phyloP scores from a whole-genome alignment of 768 basidiomycete species.

The Hygrophorus pudorinus region DNA sequence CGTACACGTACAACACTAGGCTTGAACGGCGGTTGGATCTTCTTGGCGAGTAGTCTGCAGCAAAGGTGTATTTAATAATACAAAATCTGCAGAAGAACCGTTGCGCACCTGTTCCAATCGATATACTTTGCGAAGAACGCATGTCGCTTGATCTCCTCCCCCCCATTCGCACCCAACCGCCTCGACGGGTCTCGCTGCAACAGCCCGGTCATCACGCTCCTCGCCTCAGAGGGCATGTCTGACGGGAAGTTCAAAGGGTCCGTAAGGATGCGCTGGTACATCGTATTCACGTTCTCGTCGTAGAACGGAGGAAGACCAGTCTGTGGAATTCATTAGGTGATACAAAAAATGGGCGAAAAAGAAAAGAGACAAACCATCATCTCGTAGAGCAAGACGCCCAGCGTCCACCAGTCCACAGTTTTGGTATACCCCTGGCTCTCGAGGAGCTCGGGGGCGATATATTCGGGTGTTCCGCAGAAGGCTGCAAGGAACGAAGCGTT shows the following conservation, averaged over 20 bases:
- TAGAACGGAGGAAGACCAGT: constrained; percentile 98
- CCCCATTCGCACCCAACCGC: constrained; percentile 86
- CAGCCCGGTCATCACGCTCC: constrained; percentile 80
- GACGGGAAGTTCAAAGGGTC: constrained; percentile 90
- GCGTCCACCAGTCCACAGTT: constrained; percentile 99
- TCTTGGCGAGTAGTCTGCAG: constrained; percentile 71
- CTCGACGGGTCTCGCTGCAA: constrained; percentile 81
- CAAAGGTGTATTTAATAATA: neutral
- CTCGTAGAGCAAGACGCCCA: constrained; percentile 93
- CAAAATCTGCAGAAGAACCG: constrained; percentile 10
- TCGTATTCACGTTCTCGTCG: constrained; percentile 96
- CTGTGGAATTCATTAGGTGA: constrained; percentile 24
- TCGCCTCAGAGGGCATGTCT: constrained; percentile 82
- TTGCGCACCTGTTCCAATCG: constrained; percentile 71
- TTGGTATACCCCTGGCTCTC: constrained; percentile 97
- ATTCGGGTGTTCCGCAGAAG: constrained; percentile 98
- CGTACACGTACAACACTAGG: constrained; percentile 75
- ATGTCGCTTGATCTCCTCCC: constrained; percentile 92
- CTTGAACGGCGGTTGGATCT: constrained; percentile 97
- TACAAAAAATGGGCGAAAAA: constrained; percentile 10
- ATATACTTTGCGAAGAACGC: constrained; percentile 92
- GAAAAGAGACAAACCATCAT: constrained; percentile 60
- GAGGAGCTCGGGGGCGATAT: constrained; percentile 94
- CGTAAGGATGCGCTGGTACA: constrained; percentile 91
- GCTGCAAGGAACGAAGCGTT: constrained; percentile 39